Conservation (phyloP, 805 yeast genomes). For the Ogataea zsoltii region DNA sequence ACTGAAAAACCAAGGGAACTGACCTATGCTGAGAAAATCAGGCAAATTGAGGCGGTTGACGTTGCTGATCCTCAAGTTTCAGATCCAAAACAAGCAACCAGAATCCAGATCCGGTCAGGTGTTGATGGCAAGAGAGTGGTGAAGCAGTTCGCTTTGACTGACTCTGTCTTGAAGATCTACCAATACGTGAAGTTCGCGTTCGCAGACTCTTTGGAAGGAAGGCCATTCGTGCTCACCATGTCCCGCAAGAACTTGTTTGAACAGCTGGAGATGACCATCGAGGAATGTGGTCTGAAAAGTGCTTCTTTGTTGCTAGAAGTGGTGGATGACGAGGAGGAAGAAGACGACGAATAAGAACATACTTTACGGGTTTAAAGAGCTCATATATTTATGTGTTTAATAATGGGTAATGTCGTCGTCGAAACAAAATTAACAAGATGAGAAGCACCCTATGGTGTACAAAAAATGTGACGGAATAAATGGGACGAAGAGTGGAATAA, state of each 20-base stretch:
- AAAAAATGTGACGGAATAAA: neutral
- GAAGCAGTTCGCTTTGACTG: conserved; percentile 61
- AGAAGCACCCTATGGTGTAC: neutral
- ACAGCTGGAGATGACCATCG: conserved; percentile 56
- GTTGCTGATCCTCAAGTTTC: conserved; percentile 61
- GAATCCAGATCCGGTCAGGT: conserved; percentile 86
- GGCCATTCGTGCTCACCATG: conserved; percentile 55
- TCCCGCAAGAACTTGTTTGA: conserved; percentile 60
- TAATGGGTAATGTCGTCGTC: conserved; percentile 4
- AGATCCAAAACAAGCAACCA: conserved; percentile 57
- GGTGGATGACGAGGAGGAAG: conserved; percentile 19
- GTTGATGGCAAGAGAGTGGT: conserved; percentile 77
- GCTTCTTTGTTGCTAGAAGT: conserved; percentile 75
- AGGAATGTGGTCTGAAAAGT: conserved; percentile 76
- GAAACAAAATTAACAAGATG: conserved; percentile 4
- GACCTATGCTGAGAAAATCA: conserved; percentile 20
- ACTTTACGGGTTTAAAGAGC: neutral
- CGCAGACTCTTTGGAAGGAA: conserved; percentile 40
- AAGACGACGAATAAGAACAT: neutral
- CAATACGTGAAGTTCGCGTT: conserved; percentile 66
- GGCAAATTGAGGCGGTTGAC: conserved; percentile 29
- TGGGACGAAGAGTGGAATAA: neutral
- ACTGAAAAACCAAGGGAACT: conserved; percentile 12
- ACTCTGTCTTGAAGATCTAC: conserved; percentile 59
- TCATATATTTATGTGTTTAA: conserved; percentile 2